phyloP scores from a whole-genome alignment of 345 rosid species.

The Rhizophora mangle region DNA sequence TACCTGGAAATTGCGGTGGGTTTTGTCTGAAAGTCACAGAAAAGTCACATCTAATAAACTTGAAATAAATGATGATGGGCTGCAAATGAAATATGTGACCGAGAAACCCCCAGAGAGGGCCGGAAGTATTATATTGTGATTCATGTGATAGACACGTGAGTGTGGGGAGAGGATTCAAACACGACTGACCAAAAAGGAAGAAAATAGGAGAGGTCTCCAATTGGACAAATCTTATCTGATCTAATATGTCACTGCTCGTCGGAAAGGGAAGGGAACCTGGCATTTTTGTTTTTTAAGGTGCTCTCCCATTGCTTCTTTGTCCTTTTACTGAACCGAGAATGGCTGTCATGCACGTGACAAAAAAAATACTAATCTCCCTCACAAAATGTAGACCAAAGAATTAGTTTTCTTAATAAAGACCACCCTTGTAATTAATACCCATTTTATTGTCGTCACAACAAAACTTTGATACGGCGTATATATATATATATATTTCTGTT shows the following conservation, averaged over 20 bases:
- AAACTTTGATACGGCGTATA: too few relatives aligned
- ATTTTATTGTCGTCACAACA: too few relatives aligned
- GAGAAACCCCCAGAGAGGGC: not conserved
- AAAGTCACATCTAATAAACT: conserved; percentile 17
- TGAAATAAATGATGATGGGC: conserved; percentile 3
- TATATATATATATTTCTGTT: too few relatives aligned
- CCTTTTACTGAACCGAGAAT: conserved; percentile 26
- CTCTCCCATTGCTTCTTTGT: not conserved
- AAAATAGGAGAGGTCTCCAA: conserved; percentile 3
- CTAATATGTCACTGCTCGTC: conserved; percentile 15
- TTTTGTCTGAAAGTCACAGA: conserved; percentile 36
- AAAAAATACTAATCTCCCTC: conserved; percentile 15
- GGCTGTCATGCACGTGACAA: conserved; percentile 48
- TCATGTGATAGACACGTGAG: not conserved
- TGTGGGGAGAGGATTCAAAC: conserved; percentile 43
- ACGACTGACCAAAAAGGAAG: conserved; percentile 18
- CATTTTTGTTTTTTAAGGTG: not conserved
- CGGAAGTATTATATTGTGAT: not conserved
- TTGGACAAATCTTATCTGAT: conserved; percentile 37
- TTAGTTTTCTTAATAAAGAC: not conserved
- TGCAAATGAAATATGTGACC: not conserved
- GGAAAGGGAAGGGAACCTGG: conserved; percentile 28
- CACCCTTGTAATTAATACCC: too few relatives aligned
- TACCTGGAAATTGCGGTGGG: conserved; percentile 55
- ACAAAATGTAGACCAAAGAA: not conserved